These are phyloP conservation scores for Kalaharituber pfeilii DNA, from an alignment of 2,329 filamentous ascomycete species.

Conservation along the genomic window DNA sequence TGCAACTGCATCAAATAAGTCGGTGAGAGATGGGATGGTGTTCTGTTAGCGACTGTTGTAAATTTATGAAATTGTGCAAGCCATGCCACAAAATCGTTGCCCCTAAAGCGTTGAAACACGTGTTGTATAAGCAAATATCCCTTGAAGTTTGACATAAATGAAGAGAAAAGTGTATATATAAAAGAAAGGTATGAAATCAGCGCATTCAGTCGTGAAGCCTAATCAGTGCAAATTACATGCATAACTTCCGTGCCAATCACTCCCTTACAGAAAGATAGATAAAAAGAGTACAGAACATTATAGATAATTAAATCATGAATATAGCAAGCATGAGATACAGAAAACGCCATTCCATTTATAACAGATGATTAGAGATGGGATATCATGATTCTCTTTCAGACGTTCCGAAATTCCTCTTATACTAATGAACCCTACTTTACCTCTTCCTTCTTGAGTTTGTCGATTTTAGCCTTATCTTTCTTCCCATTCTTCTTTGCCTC, in stretches of 20 bases:
- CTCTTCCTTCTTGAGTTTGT: neutral
- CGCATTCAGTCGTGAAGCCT: too few species aligned
- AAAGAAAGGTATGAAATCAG: neutral
- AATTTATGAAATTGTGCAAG: neutral
- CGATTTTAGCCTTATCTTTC: neutral
- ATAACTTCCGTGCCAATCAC: neutral
- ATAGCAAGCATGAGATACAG: neutral
- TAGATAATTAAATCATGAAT: neutral
- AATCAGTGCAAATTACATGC: neutral
- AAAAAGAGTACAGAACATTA: neutral
- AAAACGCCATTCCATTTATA: neutral
- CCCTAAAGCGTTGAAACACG: neutral
- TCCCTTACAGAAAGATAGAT: neutral
- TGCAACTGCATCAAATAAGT: neutral
- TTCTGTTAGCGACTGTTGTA: neutral
- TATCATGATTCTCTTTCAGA: neutral
- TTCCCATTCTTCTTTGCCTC: neutral
- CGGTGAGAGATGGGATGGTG: neutral
- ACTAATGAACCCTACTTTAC: constrained; percentile 1
- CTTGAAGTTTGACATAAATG: neutral
- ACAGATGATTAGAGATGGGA: neutral
- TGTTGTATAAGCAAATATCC: neutral
- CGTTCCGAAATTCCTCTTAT: neutral
- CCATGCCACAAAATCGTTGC: neutral
- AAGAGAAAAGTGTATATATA: neutral